Evolutionary conservation across 805 yeast species (phyloP), one percentile per base, ranked within the genome.

Genomic region (Nakazawaea ambrosiae): DNA sequence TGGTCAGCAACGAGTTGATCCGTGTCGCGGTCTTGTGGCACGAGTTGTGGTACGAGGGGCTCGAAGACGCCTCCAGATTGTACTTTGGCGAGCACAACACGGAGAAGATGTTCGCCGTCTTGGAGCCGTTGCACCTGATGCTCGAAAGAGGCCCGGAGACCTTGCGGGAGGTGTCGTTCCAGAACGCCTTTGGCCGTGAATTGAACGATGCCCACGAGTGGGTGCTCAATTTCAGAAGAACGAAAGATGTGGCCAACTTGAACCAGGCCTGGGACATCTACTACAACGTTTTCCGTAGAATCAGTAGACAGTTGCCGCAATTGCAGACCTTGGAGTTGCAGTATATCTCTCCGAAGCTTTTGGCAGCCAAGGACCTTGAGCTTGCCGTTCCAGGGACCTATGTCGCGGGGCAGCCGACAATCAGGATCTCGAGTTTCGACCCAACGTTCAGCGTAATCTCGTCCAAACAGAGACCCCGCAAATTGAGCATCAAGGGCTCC

Each of bases 191-290:
- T 66, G 97, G 97, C 4, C 71, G 95, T 43, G 99, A 92, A 46
- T 65, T 92, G 42, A 78, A 77, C 22, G 96, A 88, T 57, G 98
- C 98, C 0, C 78, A 82, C 49, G 95, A 88, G 49, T 90, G 97
- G 96, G 81, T 89, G 1, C 66, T 79, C 55, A 85, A 86, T 51
- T 92, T 76, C 63, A 81, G 86, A 54, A 68, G 87, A 32, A 82
- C 95, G 0, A 84, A 80, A 42, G 97, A 92, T 54, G 75, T 80
- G 34, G 80, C 94, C 18, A 90, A 88, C 49, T 61, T 90, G 58
- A 88, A 89, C 51, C 97, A 92, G 58, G 97, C 97, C 0, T 90
- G 98, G 98, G 97, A 90, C 56, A 81, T 89, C 14, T 90, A 90
- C 55, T 89, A 90, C 58, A 83, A 82, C 47, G 96, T 92, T 3